phyloP scores from a whole-genome alignment of 768 basidiomycete genomes.

The Russula foetens region DNA sequence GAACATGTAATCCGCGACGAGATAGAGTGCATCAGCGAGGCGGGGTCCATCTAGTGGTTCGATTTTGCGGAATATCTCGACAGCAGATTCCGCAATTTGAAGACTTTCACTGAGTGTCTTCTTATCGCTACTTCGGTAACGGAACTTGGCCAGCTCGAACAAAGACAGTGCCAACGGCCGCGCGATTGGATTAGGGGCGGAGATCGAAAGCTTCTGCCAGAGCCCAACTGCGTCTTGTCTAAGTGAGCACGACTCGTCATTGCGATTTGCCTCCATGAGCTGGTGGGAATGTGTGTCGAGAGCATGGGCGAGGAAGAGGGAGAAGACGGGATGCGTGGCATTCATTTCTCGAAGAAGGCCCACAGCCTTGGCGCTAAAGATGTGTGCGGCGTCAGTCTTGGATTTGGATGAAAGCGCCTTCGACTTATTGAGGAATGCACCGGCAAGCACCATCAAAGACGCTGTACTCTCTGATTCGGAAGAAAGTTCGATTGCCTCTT shows the following conservation, averaged over 20 bases:
- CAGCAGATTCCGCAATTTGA: neutral
- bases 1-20: constrained; percentile 4
- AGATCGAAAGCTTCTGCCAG: neutral
- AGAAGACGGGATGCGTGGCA: neutral
- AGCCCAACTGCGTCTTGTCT: neutral
- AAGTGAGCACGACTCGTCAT: neutral
- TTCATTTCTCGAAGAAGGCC: neutral
- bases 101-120: neutral
- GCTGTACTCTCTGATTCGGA: neutral
- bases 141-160: constrained; percentile 3
- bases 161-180: neutral
- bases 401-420: constrained; percentile 3
- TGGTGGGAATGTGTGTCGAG: neutral
- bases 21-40: constrained; percentile 5
- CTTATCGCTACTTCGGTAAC: neutral
- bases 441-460: neutral
- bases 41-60: neutral
- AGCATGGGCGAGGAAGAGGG: constrained; percentile 7
- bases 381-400: neutral
- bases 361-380: neutral
- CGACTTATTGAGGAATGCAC: constrained; percentile 6
- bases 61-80: constrained; percentile 4
- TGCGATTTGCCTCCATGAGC: constrained; percentile 5
- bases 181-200: neutral
- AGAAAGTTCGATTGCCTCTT: neutral